Percentiles rank a stretch among this genome's conserved stretches.
phyloP scores from a whole-genome alignment of 306 rosid genomes.

The Calophaca sinica region DNA sequence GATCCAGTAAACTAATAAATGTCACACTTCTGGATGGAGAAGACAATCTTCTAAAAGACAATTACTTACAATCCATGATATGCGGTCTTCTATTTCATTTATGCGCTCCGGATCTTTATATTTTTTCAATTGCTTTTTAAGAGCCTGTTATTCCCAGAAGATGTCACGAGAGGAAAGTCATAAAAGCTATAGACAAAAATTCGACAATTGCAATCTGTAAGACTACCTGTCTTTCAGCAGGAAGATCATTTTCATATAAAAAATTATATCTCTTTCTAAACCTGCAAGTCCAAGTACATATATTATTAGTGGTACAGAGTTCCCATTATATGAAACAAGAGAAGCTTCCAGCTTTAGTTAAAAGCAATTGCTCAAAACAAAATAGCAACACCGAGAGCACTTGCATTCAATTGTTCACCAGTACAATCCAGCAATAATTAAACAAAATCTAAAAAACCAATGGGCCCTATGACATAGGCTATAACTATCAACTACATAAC shows the following conservation, averaged over 20 bases:
- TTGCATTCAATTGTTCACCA: conserved; percentile 17
- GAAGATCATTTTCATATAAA: conserved; percentile 60
- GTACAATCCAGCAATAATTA: no score
- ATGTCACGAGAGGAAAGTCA: conserved; percentile 29
- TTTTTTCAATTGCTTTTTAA: conserved; percentile 62
- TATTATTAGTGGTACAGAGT: conserved; percentile 1
- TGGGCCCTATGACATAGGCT: conserved; percentile 22
- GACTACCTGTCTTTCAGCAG: conserved; percentile 58
- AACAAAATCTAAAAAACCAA: no score
- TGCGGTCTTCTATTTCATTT: conserved; percentile 59
- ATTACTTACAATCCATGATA: conserved; percentile 73
- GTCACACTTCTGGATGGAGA: conserved; percentile 21
- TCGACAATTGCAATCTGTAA: background rate
- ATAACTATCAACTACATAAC: background rate
- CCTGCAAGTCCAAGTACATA: conserved; percentile 57
- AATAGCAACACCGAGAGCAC: conserved; percentile 12
- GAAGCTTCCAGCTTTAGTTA: conserved; percentile 12
- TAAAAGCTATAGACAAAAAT: conserved; percentile 7
- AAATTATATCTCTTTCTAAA: conserved; percentile 78
- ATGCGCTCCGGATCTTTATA: conserved; percentile 54
- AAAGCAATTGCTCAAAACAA: conserved; percentile 29
- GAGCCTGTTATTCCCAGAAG: conserved; percentile 52
- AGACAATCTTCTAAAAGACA: conserved; percentile 32
- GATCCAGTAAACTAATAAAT: background rate
- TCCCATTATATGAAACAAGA: conserved; percentile 1